Conservation (phyloP, 2,329 filamentous ascomycete species). For the Scytalidium lignicola region DNA sequence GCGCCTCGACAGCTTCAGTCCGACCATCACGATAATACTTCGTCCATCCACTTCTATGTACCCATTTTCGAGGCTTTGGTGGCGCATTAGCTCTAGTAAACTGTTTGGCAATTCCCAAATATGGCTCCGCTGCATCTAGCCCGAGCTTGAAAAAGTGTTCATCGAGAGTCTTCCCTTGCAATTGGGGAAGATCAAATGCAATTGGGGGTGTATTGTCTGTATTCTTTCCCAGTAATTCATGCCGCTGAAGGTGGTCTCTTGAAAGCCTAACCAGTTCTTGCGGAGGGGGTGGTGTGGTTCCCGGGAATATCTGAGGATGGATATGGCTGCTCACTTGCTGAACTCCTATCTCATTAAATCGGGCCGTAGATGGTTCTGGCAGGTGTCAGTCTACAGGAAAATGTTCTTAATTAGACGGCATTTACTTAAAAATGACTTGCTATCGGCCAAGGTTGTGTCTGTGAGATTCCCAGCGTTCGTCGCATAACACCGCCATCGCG, state of each 20-base stretch:
- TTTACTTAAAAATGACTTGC: constrained; percentile 14
- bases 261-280: constrained; percentile 73
- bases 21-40: constrained; percentile 76
- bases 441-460: constrained; percentile 1
- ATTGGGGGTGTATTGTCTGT: constrained; percentile 72
- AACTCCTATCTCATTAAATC: constrained; percentile 89
- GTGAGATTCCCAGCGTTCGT: constrained; percentile 12
- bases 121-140: constrained; percentile 81
- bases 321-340: constrained; percentile 87
- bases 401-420: neutral
- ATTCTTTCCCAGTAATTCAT: constrained; percentile 87
- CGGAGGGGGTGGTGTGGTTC: constrained; percentile 50
- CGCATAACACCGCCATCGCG: constrained; percentile 40
- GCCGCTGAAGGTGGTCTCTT: constrained; percentile 73
- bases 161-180: constrained; percentile 78
- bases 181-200: constrained; percentile 74
- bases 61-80: constrained; percentile 65
- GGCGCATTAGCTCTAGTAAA: constrained; percentile 62
- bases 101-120: constrained; percentile 66
- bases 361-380: constrained; percentile 44
- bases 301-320: constrained; percentile 75
- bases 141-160: constrained; percentile 92
- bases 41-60: constrained; percentile 81
- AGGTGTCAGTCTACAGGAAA: constrained; percentile 8
- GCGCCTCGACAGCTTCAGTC: constrained; percentile 67